Percentiles rank a stretch among this genome's conserved stretches.
These are phyloP conservation scores for Uncinocarpus reesii DNA, from an alignment of 2,329 filamentous ascomycete genomes.

Conservation along the genomic window DNA sequence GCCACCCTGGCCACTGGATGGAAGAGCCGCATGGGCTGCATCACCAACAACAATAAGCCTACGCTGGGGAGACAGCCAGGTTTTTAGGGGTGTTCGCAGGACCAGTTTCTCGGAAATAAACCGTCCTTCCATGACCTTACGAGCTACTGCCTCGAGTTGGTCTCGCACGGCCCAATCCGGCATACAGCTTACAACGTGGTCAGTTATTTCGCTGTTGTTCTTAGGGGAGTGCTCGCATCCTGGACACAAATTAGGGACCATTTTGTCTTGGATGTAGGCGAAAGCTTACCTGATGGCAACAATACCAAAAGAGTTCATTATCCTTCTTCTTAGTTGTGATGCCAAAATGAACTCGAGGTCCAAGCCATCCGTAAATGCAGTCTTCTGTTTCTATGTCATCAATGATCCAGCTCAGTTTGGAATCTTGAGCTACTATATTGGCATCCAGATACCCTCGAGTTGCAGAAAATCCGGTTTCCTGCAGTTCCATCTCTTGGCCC, in stretches of 20 bases:
- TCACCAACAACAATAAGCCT: constrained; percentile 39
- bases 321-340: constrained; percentile 2
- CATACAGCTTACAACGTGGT: constrained; percentile 3
- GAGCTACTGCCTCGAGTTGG: constrained; percentile 3
- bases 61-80: constrained; percentile 6
- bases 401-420: neutral
- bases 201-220: neutral
- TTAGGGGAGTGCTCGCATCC: neutral
- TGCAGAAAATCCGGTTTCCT: constrained; percentile 1
- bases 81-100: constrained; percentile 1
- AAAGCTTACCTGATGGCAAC: constrained; percentile 2
- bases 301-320: constrained; percentile 8
- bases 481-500: neutral
- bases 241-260: neutral
- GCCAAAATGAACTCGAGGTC: constrained; percentile 3
- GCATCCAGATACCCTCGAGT: constrained; percentile 6
- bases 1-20: constrained; percentile 50
- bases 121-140: neutral
- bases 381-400: neutral
- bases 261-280: neutral
- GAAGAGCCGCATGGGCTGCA: constrained; percentile 49
- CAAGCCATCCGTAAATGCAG: constrained; percentile 9
- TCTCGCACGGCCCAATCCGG: constrained; percentile 6
- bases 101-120: neutral
- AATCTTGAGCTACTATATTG: neutral